These are phyloP conservation scores for Zea mays DNA, from an alignment of 176 grass and related monocot genomes.

Conservation along the genomic window Zm-B73-REFERENCE-NAM-5.0 NC_050097.1:222214001-222214500, in stretches of 20 bases:
- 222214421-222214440: conserved; percentile 59
- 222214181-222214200: conserved; percentile 52
- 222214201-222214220: conserved; percentile 62
- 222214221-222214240: conserved; percentile 68
- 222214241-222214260: conserved; percentile 37
- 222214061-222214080: conserved; percentile 58
- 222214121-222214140: conserved; percentile 60
- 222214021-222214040: conserved; percentile 64
- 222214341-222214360: conserved; percentile 56
- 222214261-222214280: conserved; percentile 45
- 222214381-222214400: conserved; percentile 41
- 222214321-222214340: conserved; percentile 52
- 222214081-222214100: conserved; percentile 60
- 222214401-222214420: conserved; percentile 54
- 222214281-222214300: conserved; percentile 43
- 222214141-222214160: conserved; percentile 47
- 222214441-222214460: conserved; percentile 59
- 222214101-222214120: conserved; percentile 49
- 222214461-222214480: conserved; percentile 52
- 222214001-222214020: conserved; percentile 52
- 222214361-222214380: conserved; percentile 44
- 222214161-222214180: conserved; percentile 44
- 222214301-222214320: conserved; percentile 60
- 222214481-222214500: neutral
- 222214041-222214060: conserved; percentile 56